phyloP scores from a whole-genome alignment of 2,329 filamentous ascomycete genomes.

The Chrysoporthe austroafricana region DNA sequence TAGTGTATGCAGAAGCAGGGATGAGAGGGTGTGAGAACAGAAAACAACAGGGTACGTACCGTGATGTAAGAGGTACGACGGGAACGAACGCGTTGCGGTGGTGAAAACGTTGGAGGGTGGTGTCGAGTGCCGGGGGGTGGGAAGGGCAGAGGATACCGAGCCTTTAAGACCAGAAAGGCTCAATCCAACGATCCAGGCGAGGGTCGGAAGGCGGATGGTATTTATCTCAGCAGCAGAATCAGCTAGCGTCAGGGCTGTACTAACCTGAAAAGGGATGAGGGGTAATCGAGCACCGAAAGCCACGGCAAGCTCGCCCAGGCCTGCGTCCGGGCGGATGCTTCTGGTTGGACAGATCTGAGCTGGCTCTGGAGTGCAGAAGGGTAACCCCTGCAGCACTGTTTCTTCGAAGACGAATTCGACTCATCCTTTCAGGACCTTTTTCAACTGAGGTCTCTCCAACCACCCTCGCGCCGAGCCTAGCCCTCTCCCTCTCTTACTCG shows the following conservation, averaged over 20 bases:
- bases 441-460: not conserved
- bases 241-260: constrained; percentile 14
- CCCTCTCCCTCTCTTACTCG: too few species aligned
- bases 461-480: not conserved
- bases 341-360: constrained; percentile 3
- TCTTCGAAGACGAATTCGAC: constrained; percentile 2
- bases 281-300: constrained; percentile 7
- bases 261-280: constrained; percentile 20
- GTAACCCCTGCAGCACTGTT: constrained; percentile 22
- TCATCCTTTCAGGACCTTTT: constrained; percentile 4
- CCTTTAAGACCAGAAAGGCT: constrained; percentile 34
- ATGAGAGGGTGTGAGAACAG: not conserved
- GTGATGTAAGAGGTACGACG: not conserved
- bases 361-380: constrained; percentile 13
- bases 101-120: not conserved
- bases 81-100: not conserved
- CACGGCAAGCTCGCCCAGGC: constrained; percentile 7
- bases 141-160: not conserved
- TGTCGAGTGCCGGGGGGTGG: not conserved
- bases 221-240: constrained; percentile 39
- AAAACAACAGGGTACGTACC: not conserved
- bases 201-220: constrained; percentile 38
- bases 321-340: not conserved
- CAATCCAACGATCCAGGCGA: constrained; percentile 40
- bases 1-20: constrained; percentile 12